Conservation (phyloP, 108 stramenopile genomes). For the Phaeodactylum tricornutum region DNA sequence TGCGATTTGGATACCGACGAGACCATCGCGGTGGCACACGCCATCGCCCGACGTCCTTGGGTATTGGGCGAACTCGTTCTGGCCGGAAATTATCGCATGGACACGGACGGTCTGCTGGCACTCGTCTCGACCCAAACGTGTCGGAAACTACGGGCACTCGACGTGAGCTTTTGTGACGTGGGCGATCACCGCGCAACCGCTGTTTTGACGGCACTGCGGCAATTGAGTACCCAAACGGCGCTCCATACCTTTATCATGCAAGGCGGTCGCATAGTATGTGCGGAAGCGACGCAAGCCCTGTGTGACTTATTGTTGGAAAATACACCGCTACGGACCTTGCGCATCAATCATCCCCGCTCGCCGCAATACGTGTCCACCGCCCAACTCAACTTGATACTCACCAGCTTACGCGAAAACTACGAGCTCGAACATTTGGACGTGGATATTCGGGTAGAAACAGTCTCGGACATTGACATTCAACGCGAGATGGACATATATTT, state of each 20-base stretch:
- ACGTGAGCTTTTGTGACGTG: conserved; percentile 5
- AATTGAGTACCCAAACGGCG: no score
- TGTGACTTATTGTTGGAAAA: no score
- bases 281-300: no score
- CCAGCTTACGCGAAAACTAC: conserved; percentile 5
- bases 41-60: not conserved
- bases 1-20: not conserved
- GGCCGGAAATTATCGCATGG: conserved; percentile 5
- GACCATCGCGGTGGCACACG: not conserved
- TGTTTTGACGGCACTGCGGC: not conserved
- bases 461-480: no score
- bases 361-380: not conserved
- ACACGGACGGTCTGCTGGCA: not conserved
- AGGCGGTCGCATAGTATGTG: not conserved
- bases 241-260: not conserved
- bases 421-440: conserved; percentile 6
- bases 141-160: not conserved
- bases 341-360: not conserved
- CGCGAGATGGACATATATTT: conserved; percentile 4
- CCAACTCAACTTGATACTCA: not conserved
- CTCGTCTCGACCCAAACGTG: not conserved
- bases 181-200: not conserved
- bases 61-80: not conserved
- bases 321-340: not conserved
- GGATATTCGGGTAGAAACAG: no score